A percentile compares a stretch with the other conserved stretches of the same genome.
Evolutionary conservation across 2,329 filamentous ascomycete species (phyloP).

Genomic region (Colletotrichum phormii): DNA sequence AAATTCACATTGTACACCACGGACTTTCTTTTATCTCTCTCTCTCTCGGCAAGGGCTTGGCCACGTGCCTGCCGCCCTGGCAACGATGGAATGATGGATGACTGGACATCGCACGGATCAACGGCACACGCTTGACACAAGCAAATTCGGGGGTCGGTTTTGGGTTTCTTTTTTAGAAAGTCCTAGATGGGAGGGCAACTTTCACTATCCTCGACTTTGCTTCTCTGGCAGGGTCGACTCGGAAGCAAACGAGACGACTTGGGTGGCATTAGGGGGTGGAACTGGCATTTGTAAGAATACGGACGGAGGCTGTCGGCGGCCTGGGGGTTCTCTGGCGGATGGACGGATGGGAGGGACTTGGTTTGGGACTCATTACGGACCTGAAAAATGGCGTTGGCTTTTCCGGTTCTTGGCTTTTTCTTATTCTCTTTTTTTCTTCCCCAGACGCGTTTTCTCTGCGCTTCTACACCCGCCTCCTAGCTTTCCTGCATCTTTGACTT

Average conservation of each 20-base stretch:
- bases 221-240: background rate
- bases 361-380: background rate
- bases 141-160: conserved; percentile 14
- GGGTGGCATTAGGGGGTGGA: background rate
- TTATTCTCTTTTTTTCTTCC: background rate
- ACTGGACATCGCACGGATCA: conserved; percentile 34
- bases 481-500: background rate
- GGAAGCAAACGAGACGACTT: background rate
- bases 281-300: background rate
- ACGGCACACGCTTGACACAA: conserved; percentile 20
- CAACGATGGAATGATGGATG: conserved; percentile 29
- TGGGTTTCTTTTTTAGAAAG: conserved; percentile 6
- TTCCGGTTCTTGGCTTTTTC: background rate
- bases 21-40: conserved; percentile 31
- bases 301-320: background rate
- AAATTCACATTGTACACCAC: conserved; percentile 6
- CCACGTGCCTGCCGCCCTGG: conserved; percentile 10
- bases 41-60: conserved; percentile 7
- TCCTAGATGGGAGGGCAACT: conserved; percentile 2
- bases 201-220: background rate
- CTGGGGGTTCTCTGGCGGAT: background rate
- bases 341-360: conserved; percentile 1
- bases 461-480: background rate
- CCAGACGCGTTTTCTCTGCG: background rate
- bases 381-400: conserved; percentile 3